Evolutionary conservation across 148 eudicot species (phyloP).

Genomic region (Pharnaceum exiguum): DNA sequence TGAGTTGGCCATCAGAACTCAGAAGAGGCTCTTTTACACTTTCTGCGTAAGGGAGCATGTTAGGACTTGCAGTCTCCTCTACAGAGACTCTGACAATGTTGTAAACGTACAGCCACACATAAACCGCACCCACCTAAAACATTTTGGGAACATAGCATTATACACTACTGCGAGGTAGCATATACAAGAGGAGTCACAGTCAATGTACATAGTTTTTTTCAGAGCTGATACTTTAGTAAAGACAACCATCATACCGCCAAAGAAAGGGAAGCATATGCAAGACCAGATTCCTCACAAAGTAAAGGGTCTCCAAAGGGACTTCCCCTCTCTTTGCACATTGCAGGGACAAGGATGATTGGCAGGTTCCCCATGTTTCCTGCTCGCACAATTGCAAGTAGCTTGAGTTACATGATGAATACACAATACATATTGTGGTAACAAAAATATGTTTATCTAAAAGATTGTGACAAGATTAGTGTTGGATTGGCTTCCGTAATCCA

Average conservation of each 20-base stretch:
- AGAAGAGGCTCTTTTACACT: background rate
- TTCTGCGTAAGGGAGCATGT: slow-evolving; percentile 2
- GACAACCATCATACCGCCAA: slow-evolving; percentile 58
- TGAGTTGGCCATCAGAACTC: background rate
- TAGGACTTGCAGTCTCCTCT: background rate
- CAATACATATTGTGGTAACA: background rate
- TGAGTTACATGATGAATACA: no score
- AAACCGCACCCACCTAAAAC: slow-evolving; percentile 75
- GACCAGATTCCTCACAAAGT: slow-evolving; percentile 50
- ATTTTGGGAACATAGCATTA: no score
- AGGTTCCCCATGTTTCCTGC: slow-evolving; percentile 86
- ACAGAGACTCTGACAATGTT: slow-evolving; percentile 62
- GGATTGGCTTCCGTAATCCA: no score
- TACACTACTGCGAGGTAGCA: no score
- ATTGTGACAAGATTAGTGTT: no score
- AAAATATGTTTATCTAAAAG: background rate
- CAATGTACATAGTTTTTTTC: no score
- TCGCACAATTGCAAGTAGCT: background rate
- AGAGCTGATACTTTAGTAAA: no score
- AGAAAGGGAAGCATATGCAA: slow-evolving; percentile 82
- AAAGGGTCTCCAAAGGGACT: slow-evolving; percentile 79
- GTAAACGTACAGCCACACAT: slow-evolving; percentile 75
- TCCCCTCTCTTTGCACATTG: slow-evolving; percentile 80
- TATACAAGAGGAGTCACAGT: no score
- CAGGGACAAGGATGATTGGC: slow-evolving; percentile 75